Percentiles rank a stretch among this genome's conserved stretches.
phyloP scores from a whole-genome alignment of 225 moss, liverwort and hornwort genomes.

The Sphagnum tenellum region DNA sequence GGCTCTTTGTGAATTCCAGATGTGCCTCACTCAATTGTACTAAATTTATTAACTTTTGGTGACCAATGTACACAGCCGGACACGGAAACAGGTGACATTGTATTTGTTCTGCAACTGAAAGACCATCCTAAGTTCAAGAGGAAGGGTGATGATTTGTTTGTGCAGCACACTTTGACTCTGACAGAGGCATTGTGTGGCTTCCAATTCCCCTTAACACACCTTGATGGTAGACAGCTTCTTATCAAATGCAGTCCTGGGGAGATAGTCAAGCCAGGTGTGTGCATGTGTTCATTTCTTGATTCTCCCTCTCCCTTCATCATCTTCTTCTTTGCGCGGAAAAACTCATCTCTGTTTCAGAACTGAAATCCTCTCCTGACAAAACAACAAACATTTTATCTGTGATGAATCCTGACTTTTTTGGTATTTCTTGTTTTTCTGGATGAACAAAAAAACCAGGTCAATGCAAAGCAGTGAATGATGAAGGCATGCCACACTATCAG shows the following conservation, averaged over 20 bases:
- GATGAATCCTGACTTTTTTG: not conserved
- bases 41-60: not conserved
- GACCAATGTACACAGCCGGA: slow-evolving; percentile 49
- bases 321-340: not conserved
- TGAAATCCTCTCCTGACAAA: too few species aligned
- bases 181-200: slow-evolving; percentile 89
- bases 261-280: slow-evolving; percentile 78
- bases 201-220: slow-evolving; percentile 73
- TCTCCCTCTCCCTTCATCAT: not conserved
- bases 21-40: too few species aligned
- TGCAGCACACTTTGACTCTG: slow-evolving; percentile 66
- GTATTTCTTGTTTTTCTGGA: not conserved
- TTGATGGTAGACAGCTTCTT: slow-evolving; percentile 75
- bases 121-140: slow-evolving; percentile 91
- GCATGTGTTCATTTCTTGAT: not conserved
- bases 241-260: slow-evolving; percentile 74
- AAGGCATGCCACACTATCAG: slow-evolving; percentile 92
- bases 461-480: slow-evolving; percentile 90
- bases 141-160: slow-evolving; percentile 73
- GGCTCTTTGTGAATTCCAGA: too few species aligned
- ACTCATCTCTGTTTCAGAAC: not conserved
- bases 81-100: slow-evolving; percentile 74
- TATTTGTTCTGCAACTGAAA: slow-evolving; percentile 82
- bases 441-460: slow-evolving; percentile 37
- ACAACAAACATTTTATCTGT: too few species aligned